A percentile compares a stretch with the other conserved stretches of the same genome.
Conservation (phyloP, 495 filamentous ascomycete genomes). For the Penicillium lividum region DNA sequence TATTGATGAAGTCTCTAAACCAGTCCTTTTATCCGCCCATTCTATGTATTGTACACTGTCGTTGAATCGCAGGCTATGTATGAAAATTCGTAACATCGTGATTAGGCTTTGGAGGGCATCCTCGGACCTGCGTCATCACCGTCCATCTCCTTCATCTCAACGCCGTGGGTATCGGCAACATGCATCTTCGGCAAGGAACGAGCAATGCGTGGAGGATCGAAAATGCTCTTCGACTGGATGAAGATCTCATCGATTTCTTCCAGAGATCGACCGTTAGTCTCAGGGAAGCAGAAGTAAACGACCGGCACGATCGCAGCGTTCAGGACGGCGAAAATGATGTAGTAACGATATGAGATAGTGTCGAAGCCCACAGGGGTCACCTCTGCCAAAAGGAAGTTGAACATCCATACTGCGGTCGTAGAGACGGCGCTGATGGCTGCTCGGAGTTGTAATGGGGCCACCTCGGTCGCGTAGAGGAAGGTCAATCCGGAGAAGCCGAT, state of each 20-base stretch:
- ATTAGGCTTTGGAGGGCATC: background rate
- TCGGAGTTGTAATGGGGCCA: constrained; percentile 65
- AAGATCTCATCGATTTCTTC: constrained; percentile 48
- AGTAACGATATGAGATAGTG: constrained; percentile 44
- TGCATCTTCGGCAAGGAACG: constrained; percentile 2
- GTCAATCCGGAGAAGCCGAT: constrained; percentile 64
- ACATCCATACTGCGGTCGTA: constrained; percentile 62
- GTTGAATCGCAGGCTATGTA: background rate
- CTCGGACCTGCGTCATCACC: background rate
- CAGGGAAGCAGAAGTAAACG: constrained; percentile 37
- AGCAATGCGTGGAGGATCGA: constrained; percentile 10
- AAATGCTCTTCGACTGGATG: constrained; percentile 22
- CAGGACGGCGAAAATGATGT: constrained; percentile 47
- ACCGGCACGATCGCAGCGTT: constrained; percentile 28
- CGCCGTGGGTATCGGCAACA: constrained; percentile 1
- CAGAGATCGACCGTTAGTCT: constrained; percentile 42
- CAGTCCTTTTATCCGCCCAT: background rate
- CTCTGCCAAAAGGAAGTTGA: constrained; percentile 47
- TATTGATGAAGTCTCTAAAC: background rate
- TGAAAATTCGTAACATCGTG: background rate
- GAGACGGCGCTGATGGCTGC: constrained; percentile 64
- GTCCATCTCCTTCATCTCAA: constrained; percentile 1
- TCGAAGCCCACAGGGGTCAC: constrained; percentile 46
- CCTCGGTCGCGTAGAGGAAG: constrained; percentile 62
- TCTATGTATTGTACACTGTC: background rate